Base-by-base conservation (phyloP, 768 basidiomycete species). In the Lentinula raphanica region DNA sequence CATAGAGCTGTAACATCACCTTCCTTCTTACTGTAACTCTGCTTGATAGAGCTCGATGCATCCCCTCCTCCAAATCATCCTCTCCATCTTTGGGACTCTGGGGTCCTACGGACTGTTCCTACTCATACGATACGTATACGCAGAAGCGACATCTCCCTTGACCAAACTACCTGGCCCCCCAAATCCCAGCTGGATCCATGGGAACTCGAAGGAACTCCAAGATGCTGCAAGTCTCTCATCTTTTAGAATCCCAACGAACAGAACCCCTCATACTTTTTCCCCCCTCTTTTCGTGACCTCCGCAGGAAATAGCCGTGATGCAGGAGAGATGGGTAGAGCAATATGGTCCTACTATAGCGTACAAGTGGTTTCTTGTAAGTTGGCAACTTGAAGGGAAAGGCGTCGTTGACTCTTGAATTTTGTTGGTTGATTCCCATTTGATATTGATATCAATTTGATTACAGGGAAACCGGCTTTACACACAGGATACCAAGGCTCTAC, bases 401-500 rank as follows among this genome's bases (percentile, higher is more conserved):
- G 13, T 31, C 21, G 25, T 3, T 13, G 21, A 19, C 3, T 0
- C 2, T 31, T 9, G 17, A 19, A 7, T 28, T 9, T 21, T 35
- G 23, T 9, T 32, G 2, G 11, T 45, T 21, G 19, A 42, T n/a
- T n/a, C 5, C 39, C 32, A 19, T 5, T 4, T 23, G 19, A 23
- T 48, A 44, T n/a, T 35, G 2, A 23, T n/a, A n/a, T n/a, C n/a
- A n/a, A n/a, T n/a, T n/a, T n/a, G n/a, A n/a, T 15, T 19, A 28
- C 2, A 78, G 74, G 44, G 56, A 5, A 54, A 70, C n/a, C 68
- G 74, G 15, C 66, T 82, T 11, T 67, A 74, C 64, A 81, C 81
- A 0, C 56, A 72, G 39, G 83, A 85, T 60, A 69, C 75, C 0
- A 70, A 72, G 3, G 81, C 81, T 1, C 32, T 84, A 21, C 68